Percentiles rank a stretch among this genome's conserved stretches.
Evolutionary conservation across 257 asterid species (phyloP).

Genomic region (Solanum dulcamara): DNA sequence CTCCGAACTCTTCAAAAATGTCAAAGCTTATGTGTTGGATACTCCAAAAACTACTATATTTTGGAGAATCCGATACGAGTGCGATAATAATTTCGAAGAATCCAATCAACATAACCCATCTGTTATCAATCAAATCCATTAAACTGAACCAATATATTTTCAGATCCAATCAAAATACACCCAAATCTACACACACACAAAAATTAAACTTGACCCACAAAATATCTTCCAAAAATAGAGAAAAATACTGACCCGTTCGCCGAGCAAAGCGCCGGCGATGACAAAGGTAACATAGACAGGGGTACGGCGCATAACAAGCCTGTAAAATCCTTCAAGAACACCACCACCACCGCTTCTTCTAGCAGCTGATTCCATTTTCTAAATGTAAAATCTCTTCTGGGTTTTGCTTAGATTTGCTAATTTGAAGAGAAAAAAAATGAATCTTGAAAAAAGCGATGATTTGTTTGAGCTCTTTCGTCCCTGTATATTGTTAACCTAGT

Average conservation of each 20-base stretch:
- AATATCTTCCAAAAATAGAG: background rate
- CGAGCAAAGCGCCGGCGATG: constrained; percentile 6
- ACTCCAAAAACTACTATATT: background rate
- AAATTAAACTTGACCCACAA: background rate
- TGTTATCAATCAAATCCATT: background rate
- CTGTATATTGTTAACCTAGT: background rate
- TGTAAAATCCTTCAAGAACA: constrained; percentile 62
- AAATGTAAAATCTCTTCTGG: background rate
- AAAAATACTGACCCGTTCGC: constrained; percentile 5
- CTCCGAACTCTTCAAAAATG: background rate
- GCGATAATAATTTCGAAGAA: background rate
- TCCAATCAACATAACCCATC: background rate
- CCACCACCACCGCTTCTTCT: constrained; percentile 59
- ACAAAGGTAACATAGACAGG: constrained; percentile 43
- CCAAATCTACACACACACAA: background rate
- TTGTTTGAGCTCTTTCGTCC: background rate
- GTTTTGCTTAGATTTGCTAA: background rate
- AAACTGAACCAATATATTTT: background rate
- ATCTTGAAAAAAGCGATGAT: background rate
- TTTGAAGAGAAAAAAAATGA: background rate
- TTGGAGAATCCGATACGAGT: background rate
- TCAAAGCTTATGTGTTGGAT: background rate
- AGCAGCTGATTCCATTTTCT: constrained; percentile 14
- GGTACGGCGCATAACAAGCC: constrained; percentile 73
- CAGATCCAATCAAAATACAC: background rate